These are phyloP conservation scores for Xylariaceae sp. DNA, from an alignment of 2,329 filamentous ascomycete species.

Conservation along the genomic window DNA sequence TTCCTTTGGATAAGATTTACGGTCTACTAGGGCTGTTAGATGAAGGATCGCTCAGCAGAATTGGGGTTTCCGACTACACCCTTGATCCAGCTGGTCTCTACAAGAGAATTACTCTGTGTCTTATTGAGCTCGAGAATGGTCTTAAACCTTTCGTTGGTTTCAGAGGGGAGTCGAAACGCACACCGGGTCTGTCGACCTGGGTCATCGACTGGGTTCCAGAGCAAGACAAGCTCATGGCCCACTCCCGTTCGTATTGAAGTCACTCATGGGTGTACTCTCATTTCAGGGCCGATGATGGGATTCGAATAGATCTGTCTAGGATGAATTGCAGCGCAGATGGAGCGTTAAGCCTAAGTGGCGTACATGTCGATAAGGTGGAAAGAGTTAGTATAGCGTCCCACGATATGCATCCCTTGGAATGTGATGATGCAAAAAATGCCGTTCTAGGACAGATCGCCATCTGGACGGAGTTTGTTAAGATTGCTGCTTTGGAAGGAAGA, in stretches of 20 bases:
- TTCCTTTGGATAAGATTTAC: not conserved
- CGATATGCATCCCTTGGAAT: not conserved
- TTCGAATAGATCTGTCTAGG: not conserved
- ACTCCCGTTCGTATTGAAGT: not conserved
- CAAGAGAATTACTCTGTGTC: not conserved
- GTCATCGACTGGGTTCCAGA: not conserved
- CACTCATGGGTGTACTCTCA: not conserved
- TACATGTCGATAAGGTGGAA: not conserved
- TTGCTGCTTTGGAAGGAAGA: not conserved
- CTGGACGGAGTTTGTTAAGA: not conserved
- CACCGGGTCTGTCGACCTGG: not conserved
- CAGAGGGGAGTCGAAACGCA: not conserved
- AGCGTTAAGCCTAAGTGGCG: not conserved
- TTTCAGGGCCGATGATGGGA: not conserved
- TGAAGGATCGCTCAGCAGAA: not conserved
- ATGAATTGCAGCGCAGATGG: not conserved
- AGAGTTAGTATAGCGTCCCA: not conserved
- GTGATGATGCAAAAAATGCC: not conserved
- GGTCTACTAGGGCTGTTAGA: not conserved
- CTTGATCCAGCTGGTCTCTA: not conserved
- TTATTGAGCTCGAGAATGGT: not conserved
- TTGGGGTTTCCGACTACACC: not conserved
- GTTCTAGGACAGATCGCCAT: not conserved
- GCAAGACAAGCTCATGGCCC: not conserved
- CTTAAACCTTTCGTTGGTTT: not conserved